phyloP scores from a whole-genome alignment of 306 rosid species.

The Neltuma alba region DNA sequence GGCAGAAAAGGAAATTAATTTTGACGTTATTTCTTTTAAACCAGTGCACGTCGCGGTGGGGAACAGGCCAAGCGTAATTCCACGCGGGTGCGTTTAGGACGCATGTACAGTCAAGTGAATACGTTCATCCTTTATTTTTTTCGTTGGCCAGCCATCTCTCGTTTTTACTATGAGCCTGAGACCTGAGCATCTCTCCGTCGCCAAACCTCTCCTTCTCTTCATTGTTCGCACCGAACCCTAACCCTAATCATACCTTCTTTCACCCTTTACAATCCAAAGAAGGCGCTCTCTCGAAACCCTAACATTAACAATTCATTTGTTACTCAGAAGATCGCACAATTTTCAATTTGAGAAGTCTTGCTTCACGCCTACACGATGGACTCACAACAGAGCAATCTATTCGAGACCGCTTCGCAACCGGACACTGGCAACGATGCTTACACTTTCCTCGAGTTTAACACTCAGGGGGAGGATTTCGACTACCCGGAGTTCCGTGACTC shows the following conservation, averaged over 20 bases:
- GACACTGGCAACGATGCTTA: conserved; percentile 95
- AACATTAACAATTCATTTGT: conserved; percentile 6
- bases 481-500: conserved; percentile 96
- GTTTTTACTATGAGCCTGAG: conserved; percentile 11
- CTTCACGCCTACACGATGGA: conserved; percentile 54
- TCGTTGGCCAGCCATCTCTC: not conserved
- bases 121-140: not conserved
- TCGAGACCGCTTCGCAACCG: conserved; percentile 96
- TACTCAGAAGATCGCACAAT: conserved; percentile 19
- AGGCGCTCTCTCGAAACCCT: conserved; percentile 48
- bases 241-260: conserved; percentile 53
- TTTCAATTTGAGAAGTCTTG: conserved; percentile 12
- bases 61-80: not conserved
- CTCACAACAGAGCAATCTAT: conserved; percentile 81
- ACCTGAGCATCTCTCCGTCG: conserved; percentile 11
- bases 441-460: conserved; percentile 97
- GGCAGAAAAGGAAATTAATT: too few species aligned
- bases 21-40: too few species aligned
- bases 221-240: conserved; percentile 60
- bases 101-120: conserved; percentile 30
- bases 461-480: conserved; percentile 98
- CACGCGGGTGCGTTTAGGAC: not conserved
- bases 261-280: not conserved
- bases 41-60: too few species aligned
- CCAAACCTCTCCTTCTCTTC: conserved; percentile 21